Conservation (phyloP, 768 basidiomycete genomes). For the Trametes punicea region DNA sequence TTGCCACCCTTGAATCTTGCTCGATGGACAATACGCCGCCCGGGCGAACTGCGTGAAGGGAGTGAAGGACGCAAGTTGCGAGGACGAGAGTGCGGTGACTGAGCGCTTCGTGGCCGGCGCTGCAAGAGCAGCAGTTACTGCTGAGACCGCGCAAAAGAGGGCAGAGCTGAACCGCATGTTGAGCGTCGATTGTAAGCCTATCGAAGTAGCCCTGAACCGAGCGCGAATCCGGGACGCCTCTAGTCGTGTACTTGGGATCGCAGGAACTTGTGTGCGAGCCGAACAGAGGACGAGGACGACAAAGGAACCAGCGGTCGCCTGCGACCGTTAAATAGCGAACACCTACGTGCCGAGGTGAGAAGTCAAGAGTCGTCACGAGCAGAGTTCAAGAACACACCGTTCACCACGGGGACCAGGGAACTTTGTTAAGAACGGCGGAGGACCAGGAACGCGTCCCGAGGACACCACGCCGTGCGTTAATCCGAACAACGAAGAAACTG, state of each 20-base stretch:
- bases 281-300: neutral
- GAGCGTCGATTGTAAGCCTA: neutral
- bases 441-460: conserved; percentile 6
- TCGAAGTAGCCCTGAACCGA: neutral
- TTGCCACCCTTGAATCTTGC: conserved; percentile 37
- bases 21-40: conserved; percentile 50
- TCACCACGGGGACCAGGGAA: neutral
- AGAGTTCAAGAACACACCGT: neutral
- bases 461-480: neutral
- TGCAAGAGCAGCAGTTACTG: neutral
- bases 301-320: conserved; percentile 1
- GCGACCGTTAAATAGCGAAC: conserved; percentile 13
- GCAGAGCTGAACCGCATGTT: conserved; percentile 6
- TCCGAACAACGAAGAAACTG: neutral
- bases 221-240: neutral
- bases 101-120: conserved; percentile 6
- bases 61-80: conserved; percentile 36
- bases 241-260: neutral
- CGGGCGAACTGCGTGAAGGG: conserved; percentile 55
- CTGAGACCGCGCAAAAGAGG: neutral
- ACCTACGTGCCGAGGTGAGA: neutral
- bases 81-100: conserved; percentile 28
- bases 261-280: neutral
- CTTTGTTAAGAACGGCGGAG: neutral
- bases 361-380: neutral